phyloP scores from a whole-genome alignment of 139 green algal genomes.

The Chlamydomonas applanata region DNA sequence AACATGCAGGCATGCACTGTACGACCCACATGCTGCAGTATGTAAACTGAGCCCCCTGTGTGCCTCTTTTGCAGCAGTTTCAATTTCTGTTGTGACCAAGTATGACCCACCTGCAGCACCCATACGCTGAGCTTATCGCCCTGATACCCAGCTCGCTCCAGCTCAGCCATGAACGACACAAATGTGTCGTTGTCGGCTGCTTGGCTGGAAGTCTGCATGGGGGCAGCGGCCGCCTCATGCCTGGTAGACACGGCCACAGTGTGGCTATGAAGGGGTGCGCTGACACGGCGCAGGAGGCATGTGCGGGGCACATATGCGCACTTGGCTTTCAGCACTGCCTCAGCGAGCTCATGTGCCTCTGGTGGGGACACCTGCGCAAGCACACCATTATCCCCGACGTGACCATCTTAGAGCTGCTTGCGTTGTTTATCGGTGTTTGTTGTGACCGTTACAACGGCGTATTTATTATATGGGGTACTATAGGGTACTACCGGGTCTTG shows the following conservation, averaged over 20 bases:
- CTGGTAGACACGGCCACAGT: too few relatives aligned
- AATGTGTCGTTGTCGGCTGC: neutral
- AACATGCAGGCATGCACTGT: too few relatives aligned
- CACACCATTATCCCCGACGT: neutral
- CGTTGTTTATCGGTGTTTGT: neutral
- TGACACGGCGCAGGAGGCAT: conserved; percentile 64
- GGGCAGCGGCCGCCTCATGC: conserved; percentile 12
- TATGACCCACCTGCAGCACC: conserved; percentile 24
- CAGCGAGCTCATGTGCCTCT: conserved; percentile 50
- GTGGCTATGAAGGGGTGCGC: conserved; percentile 21
- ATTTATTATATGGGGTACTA: too few relatives aligned
- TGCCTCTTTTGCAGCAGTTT: too few relatives aligned
- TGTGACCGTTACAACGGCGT: too few relatives aligned
- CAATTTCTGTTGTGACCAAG: too few relatives aligned
- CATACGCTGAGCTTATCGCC: conserved; percentile 68
- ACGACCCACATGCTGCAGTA: too few relatives aligned
- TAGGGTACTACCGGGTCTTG: too few relatives aligned
- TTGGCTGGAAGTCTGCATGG: neutral
- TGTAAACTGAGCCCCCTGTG: too few relatives aligned
- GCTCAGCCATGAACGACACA: conserved; percentile 1
- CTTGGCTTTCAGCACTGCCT: conserved; percentile 31
- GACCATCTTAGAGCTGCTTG: neutral
- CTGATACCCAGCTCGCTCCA: conserved; percentile 48
- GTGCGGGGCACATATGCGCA: conserved; percentile 43
- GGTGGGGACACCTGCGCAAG: conserved; percentile 26